Evolutionary conservation across 345 rosid species (phyloP), one percentile per base, ranked within the genome.

Genomic region (Carallia pectinifolia): DNA sequence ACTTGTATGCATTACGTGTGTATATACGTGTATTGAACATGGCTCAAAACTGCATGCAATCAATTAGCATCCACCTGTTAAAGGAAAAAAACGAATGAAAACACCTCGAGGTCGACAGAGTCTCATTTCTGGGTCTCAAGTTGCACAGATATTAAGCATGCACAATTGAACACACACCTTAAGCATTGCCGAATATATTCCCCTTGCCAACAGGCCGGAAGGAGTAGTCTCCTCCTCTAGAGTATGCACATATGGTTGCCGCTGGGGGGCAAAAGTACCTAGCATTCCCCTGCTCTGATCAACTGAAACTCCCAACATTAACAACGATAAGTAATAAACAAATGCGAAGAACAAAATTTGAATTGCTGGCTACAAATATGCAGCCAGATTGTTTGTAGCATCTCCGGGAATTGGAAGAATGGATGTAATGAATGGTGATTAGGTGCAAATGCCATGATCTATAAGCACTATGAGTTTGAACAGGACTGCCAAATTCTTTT

Each of bases 151-250:
- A 29, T 29, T 23, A 58, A 55, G 60, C 27, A 61, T 13, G 63
- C 50, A 39, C 48, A 65, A 29, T 39, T 27, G 16, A 30, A 66
- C 66, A 6, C 36, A 4, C 36, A 80, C 89, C 87, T 79, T 78
- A 38, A 86, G 84, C 72, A 61, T 74, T 31, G 89, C 89, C 1
- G 85, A 80, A 68, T 86, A 86, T 62, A 63, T 70, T 69, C 89
- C 87, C 66, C 87, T 76, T 16, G 89, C 87, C 36, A 83, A 79
- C 9, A 63, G 65, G 65, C 89, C 89, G 30, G 85, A 74, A 27
- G 89, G 89, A 70, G 85, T 83, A 71, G 77, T 85, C 73, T 81
- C 89, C 79, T 86, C 87, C 47, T 86, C 87, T 68, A 86, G 76
- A 18, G 68, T 61, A 61, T 83, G 77, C 75, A 71, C 81, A 31